Base-by-base conservation (phyloP, 179 eudicot species). In the Amaranthus tricolor region DNA sequence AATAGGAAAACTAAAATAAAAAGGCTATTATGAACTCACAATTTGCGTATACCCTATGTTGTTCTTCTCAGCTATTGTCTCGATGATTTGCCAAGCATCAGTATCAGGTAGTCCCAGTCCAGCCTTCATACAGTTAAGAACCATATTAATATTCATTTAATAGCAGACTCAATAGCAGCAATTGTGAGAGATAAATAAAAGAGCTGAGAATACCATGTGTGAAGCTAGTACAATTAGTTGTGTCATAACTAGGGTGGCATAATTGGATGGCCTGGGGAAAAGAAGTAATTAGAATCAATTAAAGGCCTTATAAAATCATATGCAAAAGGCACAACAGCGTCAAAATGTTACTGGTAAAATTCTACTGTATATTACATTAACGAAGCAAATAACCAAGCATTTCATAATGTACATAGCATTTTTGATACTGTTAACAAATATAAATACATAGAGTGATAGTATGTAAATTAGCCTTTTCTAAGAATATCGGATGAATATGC, bases 11-110 rank as follows among this genome's bases (percentile, higher is more conserved):
- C 43, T 31, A 57, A 77, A 73, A 77, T 5, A 60, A 17, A 61
- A 50, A 68, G 55, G 62, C 59, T 62, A 19, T 67, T 44, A 62
- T 43, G 40, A 45, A 83, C 98, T 90, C 83, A 94, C 98, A 80
- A 87, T 84, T 87, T 96, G 99, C 80, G 91, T 96, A 76, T 83
- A 96, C 66, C 99, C 99, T 79, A 93, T 86, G 67, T 89, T 91
- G 84, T 96, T 89, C 85, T 89, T 96, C 81, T 93, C 97, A 7
- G 99, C 99, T 76, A 96, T 89, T 79, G 94, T 88, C 85, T 96
- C 99, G 82, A 96, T 90, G 76, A 88, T 89, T 73, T 78, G 86
- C 99, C 99, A 95, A 21, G 98, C 88, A 86, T 93, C 93, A 74
- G 84, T 85, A 72, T 95, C 99, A 65, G 92, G 86, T 87, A 95